A percentile compares a stretch with the other conserved stretches of the same genome.
These are phyloP conservation scores for Passiflora organensis DNA, from an alignment of 345 rosid species.

Conservation along the genomic window DNA sequence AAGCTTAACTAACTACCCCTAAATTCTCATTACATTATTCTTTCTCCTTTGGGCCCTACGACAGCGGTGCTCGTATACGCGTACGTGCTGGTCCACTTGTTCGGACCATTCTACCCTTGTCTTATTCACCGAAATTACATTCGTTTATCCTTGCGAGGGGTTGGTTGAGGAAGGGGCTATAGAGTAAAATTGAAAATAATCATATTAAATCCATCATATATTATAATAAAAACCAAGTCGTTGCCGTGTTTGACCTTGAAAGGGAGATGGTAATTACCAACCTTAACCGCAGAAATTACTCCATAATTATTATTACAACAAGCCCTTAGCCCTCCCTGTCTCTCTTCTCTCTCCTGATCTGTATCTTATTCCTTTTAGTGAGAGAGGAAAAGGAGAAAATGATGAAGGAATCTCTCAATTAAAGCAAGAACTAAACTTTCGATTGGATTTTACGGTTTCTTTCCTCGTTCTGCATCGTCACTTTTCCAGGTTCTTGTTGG, in stretches of 20 bases:
- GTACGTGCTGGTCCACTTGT: background rate
- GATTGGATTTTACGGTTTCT: too few species aligned
- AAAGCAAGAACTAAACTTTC: too few species aligned
- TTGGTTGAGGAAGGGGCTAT: too few species aligned
- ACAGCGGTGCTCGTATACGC: background rate
- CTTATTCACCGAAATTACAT: too few species aligned
- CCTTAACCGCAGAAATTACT: background rate
- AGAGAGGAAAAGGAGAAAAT: background rate
- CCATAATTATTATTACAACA: background rate
- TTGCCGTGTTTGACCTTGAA: slow-evolving; percentile 65
- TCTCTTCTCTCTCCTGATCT: background rate
- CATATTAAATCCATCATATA: background rate
- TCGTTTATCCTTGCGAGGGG: too few species aligned
- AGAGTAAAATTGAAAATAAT: background rate
- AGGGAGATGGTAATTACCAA: background rate
- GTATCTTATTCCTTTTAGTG: background rate
- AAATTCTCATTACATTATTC: too few species aligned
- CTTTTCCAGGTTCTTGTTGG: too few species aligned
- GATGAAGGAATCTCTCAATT: background rate
- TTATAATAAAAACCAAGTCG: slow-evolving; percentile 15
- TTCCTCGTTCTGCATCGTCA: too few species aligned
- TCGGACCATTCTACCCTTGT: too few species aligned
- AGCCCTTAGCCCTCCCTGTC: too few species aligned
- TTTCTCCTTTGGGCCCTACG: too few species aligned
- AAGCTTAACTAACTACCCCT: too few species aligned